These are phyloP conservation scores for Rhizophora mangle DNA, from an alignment of 345 rosid species.

Conservation along the genomic window DNA sequence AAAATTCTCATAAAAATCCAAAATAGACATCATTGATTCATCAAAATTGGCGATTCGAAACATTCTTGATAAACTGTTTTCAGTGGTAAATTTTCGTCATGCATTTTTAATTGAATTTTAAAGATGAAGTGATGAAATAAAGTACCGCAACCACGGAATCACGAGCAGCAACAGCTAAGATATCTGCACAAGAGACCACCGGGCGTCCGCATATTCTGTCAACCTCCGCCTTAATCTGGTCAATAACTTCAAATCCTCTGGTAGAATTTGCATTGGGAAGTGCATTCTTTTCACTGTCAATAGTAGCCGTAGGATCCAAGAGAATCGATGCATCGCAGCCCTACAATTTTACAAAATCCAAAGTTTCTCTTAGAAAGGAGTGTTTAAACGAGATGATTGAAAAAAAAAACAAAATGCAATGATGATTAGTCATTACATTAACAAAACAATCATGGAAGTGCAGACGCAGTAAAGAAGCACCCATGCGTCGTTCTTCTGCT, in stretches of 20 bases:
- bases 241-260: constrained; percentile 61
- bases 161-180: constrained; percentile 53
- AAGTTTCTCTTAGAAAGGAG: not conserved
- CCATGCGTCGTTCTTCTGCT: constrained; percentile 43
- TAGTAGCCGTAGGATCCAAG: constrained; percentile 46
- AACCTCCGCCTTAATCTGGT: constrained; percentile 49
- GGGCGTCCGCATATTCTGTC: constrained; percentile 48
- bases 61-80: too few relatives aligned
- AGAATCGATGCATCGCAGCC: constrained; percentile 73
- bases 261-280: constrained; percentile 35
- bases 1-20: too few relatives aligned
- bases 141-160: constrained; percentile 53
- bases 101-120: not conserved
- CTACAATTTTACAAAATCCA: constrained; percentile 17
- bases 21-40: too few relatives aligned
- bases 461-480: constrained; percentile 56
- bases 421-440: constrained; percentile 27
- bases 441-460: constrained; percentile 71
- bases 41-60: too few relatives aligned
- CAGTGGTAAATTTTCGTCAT: too few relatives aligned
- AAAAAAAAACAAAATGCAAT: not conserved
- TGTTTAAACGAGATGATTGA: too few relatives aligned
- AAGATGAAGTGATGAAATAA: not conserved
- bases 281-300: constrained; percentile 53
- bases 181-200: constrained; percentile 67